These are phyloP conservation scores for Samsoniella hepiali DNA, from an alignment of 2,329 filamentous ascomycete species.

Conservation along the genomic window DNA sequence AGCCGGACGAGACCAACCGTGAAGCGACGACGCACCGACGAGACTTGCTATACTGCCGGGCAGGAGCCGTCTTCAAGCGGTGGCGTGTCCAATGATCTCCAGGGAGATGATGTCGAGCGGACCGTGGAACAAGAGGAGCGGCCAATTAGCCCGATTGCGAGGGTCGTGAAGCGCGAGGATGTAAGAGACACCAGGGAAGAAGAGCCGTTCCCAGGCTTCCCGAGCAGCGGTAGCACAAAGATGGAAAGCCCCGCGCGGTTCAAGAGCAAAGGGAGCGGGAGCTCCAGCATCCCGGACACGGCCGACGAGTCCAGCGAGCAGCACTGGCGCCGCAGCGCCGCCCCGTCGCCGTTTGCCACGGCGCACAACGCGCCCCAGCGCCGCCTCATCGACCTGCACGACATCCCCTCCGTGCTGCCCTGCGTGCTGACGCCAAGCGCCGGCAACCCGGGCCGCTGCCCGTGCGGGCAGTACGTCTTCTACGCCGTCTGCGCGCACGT, in stretches of 20 bases:
- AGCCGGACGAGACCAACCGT: neutral
- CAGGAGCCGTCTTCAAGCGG: no score
- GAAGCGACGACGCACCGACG: neutral
- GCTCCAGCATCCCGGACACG: neutral
- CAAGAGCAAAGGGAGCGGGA: neutral
- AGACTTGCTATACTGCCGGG: neutral
- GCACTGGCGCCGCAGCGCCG: conserved; percentile 9
- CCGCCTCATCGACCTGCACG: neutral
- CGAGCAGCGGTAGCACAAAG: neutral
- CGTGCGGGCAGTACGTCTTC: conserved; percentile 2
- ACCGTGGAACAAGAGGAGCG: neutral
- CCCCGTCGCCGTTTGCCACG: neutral
- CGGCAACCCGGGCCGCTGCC: neutral
- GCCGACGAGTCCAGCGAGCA: neutral
- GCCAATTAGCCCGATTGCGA: neutral
- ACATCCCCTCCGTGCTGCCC: neutral
- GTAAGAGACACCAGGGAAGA: neutral
- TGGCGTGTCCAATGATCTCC: neutral
- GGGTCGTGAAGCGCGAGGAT: neutral
- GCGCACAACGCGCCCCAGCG: neutral
- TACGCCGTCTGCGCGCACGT: neutral
- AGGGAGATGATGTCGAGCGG: neutral
- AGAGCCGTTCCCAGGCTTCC: neutral
- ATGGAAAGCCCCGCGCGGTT: neutral
- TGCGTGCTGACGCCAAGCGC: neutral